Conservation (phyloP, 2,329 filamentous ascomycete species). For the Cladophialophora carrionii region DNA sequence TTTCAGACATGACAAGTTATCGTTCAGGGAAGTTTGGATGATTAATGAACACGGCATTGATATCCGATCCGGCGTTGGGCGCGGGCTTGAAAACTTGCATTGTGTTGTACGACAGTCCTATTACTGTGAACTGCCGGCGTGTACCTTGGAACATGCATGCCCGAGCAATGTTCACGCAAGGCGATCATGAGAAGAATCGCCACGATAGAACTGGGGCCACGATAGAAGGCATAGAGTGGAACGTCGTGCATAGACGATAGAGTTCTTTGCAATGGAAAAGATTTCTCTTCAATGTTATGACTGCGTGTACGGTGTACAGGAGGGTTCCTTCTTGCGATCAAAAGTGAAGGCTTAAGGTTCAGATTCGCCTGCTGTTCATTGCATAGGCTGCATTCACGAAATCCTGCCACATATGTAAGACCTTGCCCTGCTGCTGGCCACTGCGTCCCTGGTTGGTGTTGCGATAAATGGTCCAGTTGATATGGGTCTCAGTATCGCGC, state of each 20-base stretch:
- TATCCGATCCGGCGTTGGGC: background rate
- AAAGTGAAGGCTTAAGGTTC: background rate
- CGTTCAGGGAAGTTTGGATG: background rate
- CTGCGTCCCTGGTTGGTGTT: background rate
- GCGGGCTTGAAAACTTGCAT: conserved; percentile 2
- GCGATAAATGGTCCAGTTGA: too few relatives aligned
- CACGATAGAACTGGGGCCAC: background rate
- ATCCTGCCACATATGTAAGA: background rate
- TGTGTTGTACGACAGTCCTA: background rate
- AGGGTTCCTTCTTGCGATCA: background rate
- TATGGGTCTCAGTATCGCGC: too few relatives aligned
- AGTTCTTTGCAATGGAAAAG: conserved; percentile 6
- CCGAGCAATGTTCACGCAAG: background rate
- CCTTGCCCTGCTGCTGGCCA: background rate
- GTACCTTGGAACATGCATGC: background rate
- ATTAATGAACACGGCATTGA: conserved; percentile 5
- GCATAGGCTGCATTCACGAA: background rate
- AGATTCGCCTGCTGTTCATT: background rate
- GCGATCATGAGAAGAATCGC: background rate
- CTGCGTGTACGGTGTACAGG: background rate
- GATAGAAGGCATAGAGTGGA: conserved; percentile 5
- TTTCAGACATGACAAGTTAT: background rate
- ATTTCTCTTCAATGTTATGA: background rate
- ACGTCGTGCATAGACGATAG: conserved; percentile 1
- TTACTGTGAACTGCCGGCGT: background rate